These are phyloP conservation scores for Panicum virgatum DNA, from an alignment of 202 grass and related monocot genomes.

Conservation along the genomic window DNA sequence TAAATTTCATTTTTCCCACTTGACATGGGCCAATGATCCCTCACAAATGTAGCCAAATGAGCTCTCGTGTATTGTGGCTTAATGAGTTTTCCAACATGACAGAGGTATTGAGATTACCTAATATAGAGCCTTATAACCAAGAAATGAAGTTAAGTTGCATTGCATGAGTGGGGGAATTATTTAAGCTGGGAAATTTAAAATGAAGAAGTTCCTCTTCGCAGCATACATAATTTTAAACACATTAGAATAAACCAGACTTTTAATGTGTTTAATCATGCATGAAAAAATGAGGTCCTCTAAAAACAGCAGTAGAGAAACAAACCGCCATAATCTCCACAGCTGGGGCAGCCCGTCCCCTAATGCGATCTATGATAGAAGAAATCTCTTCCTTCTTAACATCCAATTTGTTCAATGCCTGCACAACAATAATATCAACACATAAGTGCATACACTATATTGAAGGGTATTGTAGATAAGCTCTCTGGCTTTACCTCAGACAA, in stretches of 20 bases:
- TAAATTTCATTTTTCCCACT: not conserved
- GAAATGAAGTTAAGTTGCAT: not conserved
- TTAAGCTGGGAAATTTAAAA: not conserved
- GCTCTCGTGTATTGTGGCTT: too few relatives aligned
- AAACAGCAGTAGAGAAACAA: conserved; percentile 44
- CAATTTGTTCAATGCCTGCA: conserved; percentile 68
- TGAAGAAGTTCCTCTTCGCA: not conserved
- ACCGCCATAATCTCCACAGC: conserved; percentile 64
- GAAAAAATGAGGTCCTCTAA: not conserved
- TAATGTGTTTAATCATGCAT: not conserved
- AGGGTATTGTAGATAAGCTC: conserved; percentile 21
- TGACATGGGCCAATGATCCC: not conserved
- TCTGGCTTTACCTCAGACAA: conserved; percentile 61
- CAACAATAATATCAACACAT: conserved; percentile 37
- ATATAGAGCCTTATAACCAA: not conserved
- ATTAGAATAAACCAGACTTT: too few relatives aligned
- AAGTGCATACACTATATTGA: conserved; percentile 3
- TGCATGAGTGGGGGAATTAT: not conserved
- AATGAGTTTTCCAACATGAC: too few relatives aligned
- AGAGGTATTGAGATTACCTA: not conserved
- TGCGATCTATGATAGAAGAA: conserved; percentile 46
- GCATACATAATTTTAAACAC: not conserved
- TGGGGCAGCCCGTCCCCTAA: conserved; percentile 44
- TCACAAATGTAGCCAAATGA: too few relatives aligned
- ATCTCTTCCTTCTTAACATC: conserved; percentile 53